Evolutionary conservation across 2,329 filamentous ascomycete genomes (phyloP).

Genomic region (Fusarium austroafricanum): DNA sequence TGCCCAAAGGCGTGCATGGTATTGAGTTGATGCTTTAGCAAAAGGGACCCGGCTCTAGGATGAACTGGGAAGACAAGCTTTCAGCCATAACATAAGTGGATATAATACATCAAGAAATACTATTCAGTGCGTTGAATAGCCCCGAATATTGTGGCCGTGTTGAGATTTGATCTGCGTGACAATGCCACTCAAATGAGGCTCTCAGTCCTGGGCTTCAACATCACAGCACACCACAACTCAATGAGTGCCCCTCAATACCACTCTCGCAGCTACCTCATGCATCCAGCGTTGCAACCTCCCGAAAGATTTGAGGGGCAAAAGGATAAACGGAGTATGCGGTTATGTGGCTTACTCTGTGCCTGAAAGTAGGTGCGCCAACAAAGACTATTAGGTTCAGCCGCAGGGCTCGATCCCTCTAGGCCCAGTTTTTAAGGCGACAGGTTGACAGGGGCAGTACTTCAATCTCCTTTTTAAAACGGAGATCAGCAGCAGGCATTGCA

Average conservation of each 20-base stretch:
- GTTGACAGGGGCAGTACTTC: background rate
- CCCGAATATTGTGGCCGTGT: accelerated
- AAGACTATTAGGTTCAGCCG: slow-evolving; percentile 24
- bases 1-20: background rate
- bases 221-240: background rate
- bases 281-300: background rate
- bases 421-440: background rate
- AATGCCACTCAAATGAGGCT: background rate
- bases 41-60: too few species aligned
- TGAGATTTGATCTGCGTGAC: background rate
- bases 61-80: too few species aligned
- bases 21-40: background rate
- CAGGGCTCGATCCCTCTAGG: slow-evolving; percentile 10
- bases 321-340: background rate
- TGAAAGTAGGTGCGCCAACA: slow-evolving; percentile 16
- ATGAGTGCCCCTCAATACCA: background rate
- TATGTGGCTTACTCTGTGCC: slow-evolving; percentile 11
- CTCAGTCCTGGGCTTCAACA: background rate
- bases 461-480: slow-evolving; percentile 20
- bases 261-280: background rate
- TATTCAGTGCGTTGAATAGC: accelerated
- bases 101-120: too few species aligned
- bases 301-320: too few species aligned
- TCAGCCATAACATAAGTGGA: too few species aligned
- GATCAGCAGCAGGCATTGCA: background rate